These are phyloP conservation scores for Scytalidium lignicola DNA, from an alignment of 2,329 filamentous ascomycete genomes.

Conservation along the genomic window DNA sequence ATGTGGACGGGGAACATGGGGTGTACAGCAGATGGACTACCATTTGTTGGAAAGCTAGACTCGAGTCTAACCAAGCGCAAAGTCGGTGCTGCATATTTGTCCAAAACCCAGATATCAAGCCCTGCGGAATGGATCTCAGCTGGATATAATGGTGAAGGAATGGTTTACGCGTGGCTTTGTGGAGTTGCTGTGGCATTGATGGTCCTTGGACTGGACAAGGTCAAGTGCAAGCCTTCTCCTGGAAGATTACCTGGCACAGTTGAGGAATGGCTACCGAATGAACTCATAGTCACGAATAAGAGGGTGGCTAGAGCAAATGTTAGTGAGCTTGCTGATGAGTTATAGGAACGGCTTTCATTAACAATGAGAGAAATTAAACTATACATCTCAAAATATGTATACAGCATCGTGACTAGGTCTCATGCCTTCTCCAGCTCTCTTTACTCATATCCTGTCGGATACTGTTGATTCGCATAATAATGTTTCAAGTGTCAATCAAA, in stretches of 20 bases:
- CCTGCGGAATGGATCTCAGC: constrained; percentile 44
- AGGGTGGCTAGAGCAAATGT: constrained; percentile 3
- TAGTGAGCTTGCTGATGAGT: constrained; percentile 1
- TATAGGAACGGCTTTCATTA: not conserved
- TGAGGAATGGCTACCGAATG: constrained; percentile 6
- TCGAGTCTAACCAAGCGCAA: constrained; percentile 25
- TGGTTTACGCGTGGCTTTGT: constrained; percentile 49
- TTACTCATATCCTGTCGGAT: too few species aligned
- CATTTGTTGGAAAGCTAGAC: constrained; percentile 44
- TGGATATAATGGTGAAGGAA: constrained; percentile 47
- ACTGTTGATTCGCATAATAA: too few species aligned
- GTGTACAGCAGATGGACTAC: constrained; percentile 42
- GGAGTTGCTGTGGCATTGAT: constrained; percentile 42
- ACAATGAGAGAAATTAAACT: too few species aligned
- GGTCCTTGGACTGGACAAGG: constrained; percentile 35
- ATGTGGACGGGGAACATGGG: constrained; percentile 47
- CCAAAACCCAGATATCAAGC: not conserved
- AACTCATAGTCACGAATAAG: constrained; percentile 1
- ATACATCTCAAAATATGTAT: too few species aligned
- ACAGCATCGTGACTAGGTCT: too few species aligned
- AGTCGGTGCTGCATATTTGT: not conserved
- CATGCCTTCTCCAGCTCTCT: too few species aligned
- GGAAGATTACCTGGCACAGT: constrained; percentile 5
- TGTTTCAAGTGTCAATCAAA: not conserved
- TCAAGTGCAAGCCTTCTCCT: constrained; percentile 9